Base-by-base conservation (phyloP, 2,329 filamentous ascomycete genomes). In the Fusarium humuli region DNA sequence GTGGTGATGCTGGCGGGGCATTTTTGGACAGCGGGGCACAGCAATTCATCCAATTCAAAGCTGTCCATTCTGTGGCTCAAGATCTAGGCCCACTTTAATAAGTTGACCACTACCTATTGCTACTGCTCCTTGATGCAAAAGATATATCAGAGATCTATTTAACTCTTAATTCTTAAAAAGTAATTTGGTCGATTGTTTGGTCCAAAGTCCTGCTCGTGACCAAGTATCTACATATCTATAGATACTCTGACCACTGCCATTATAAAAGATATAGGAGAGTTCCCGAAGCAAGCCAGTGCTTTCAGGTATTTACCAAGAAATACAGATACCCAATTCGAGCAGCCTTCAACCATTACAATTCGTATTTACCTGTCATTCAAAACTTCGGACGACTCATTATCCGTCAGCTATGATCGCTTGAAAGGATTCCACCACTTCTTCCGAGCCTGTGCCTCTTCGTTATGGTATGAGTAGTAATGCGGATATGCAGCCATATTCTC, bases 1-100 rank as follows among this genome's bases (percentile, higher is more conserved):
- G 65, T 67, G 64, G 57, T 66, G 58, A 59, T 65, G 52, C 52
- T 74, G 69, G 75, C 73, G 75, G 75, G 75, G 75, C 71, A 73
- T 74, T 75, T 76, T 76, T 72, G 69, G 70, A 72, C 57, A 65
- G 73, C 74, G 75, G 75, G 75, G 73, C 72, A 72, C 55, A 57
- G 61, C 48, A 73, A 71, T 69, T 74, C 65, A 64, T 64, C 47
- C 59, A 20, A 63, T 64, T 58, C 50, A 8, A 63, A 64, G 59
- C 50, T 64, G 53, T 65, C 50, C 64, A 50, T 67, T 58, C 61
- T 71, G 57, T 61, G 64, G 48, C 70, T 65, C 23, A 8, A 52
- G 8, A 52, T 41, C 18, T 3, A 20, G 49, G 18, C 23, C 49
- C 49, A 52, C 49, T 41, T 52, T 29, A 20, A 10, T 29, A 14